Evolutionary conservation across 2,329 filamentous ascomycete species (phyloP).

Genomic region (Penicillium occitanis): DNA sequence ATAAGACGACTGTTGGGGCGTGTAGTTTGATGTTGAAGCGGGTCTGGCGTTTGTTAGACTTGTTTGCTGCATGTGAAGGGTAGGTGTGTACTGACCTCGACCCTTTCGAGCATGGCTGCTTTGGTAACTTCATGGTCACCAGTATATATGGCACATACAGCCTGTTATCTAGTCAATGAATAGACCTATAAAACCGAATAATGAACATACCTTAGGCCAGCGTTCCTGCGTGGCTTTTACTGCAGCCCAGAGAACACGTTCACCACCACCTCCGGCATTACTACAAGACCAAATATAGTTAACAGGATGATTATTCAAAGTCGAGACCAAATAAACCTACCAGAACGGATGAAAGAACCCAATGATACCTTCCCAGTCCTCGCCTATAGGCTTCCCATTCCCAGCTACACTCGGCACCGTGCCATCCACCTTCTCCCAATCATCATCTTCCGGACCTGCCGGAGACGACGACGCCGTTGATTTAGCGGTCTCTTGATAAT

Average conservation of each 20-base stretch:
- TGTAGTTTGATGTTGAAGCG: slow-evolving; percentile 93
- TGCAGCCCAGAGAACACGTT: slow-evolving; percentile 94
- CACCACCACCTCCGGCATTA: slow-evolving; percentile 93
- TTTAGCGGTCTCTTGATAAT: slow-evolving; percentile 31
- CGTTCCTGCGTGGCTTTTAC: slow-evolving; percentile 84
- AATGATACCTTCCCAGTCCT: slow-evolving; percentile 78
- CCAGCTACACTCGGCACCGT: slow-evolving; percentile 48
- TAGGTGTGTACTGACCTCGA: slow-evolving; percentile 58
- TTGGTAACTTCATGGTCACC: slow-evolving; percentile 90
- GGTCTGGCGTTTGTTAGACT: slow-evolving; percentile 49
- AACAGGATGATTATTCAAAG: slow-evolving; percentile 59
- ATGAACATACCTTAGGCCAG: slow-evolving; percentile 63
- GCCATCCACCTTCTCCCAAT: slow-evolving; percentile 68
- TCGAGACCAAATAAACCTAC: slow-evolving; percentile 47
- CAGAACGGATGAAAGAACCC: slow-evolving; percentile 99
- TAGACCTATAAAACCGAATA: not conserved
- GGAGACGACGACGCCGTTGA: slow-evolving; percentile 21
- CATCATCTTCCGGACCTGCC: slow-evolving; percentile 54
- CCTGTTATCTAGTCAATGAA: slow-evolving; percentile 34
- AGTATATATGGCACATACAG: slow-evolving; percentile 90
- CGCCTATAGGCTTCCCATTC: slow-evolving; percentile 48
- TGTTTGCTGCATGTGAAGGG: not conserved
- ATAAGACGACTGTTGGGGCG: slow-evolving; percentile 76
- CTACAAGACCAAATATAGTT: slow-evolving; percentile 64
- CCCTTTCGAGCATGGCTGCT: slow-evolving; percentile 70